Evolutionary conservation across 2,329 filamentous ascomycete genomes (phyloP).

Genomic region (Metarhizium sp.): DNA sequence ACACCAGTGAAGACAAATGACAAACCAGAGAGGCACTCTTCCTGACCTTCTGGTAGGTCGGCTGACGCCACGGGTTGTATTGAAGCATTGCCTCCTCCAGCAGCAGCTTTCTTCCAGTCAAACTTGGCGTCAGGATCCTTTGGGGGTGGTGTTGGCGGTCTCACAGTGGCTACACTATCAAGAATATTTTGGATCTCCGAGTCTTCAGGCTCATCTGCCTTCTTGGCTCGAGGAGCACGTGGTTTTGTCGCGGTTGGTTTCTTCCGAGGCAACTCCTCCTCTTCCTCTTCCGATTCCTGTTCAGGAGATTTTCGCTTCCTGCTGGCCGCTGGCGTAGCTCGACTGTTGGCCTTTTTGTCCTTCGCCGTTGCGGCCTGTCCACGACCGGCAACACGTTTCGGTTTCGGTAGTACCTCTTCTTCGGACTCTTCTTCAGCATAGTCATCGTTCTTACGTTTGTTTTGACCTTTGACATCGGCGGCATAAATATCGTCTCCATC

Average conservation of each 20-base stretch:
- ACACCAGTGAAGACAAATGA: conserved; percentile 95
- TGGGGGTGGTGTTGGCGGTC: conserved; percentile 74
- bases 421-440: conserved; percentile 68
- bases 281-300: conserved; percentile 44
- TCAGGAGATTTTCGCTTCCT: conserved; percentile 53
- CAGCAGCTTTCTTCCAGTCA: conserved; percentile 58
- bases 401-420: conserved; percentile 53
- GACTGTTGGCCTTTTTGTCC: conserved; percentile 17
- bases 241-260: conserved; percentile 49
- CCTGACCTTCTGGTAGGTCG: conserved; percentile 72
- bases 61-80: conserved; percentile 51
- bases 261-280: conserved; percentile 48
- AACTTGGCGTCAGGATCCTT: conserved; percentile 66
- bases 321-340: conserved; percentile 20
- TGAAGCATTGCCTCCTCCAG: conserved; percentile 50
- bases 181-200: conserved; percentile 71
- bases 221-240: conserved; percentile 52
- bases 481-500: conserved; percentile 78
- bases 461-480: conserved; percentile 55
- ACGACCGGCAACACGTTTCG: conserved; percentile 45
- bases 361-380: conserved; percentile 18
- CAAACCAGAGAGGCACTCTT: conserved; percentile 83
- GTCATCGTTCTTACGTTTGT: conserved; percentile 62
- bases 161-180: conserved; percentile 74
- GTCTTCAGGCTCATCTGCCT: conserved; percentile 57